A percentile compares a stretch with the other conserved stretches of the same genome.
These are phyloP conservation scores for Trichoderma virens DNA, from an alignment of 495 filamentous ascomycete species.

Conservation along the genomic window DNA sequence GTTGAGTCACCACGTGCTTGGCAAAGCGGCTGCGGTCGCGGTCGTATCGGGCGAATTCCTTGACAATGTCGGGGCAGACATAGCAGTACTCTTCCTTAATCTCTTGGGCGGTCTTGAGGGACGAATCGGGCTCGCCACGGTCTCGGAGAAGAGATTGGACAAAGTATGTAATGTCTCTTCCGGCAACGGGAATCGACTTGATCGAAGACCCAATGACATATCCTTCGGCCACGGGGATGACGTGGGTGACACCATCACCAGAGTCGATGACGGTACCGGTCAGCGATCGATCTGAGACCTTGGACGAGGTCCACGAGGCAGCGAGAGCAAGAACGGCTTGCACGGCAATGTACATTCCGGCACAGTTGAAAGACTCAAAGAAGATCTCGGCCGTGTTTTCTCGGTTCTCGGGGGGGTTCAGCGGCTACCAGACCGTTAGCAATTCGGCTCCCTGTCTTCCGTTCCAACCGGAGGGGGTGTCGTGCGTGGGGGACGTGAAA, in stretches of 20 bases:
- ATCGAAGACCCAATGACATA: slow-evolving; percentile 98
- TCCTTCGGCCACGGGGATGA: slow-evolving; percentile 96
- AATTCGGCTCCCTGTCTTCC: too few species aligned
- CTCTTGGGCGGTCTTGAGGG: slow-evolving; percentile 91
- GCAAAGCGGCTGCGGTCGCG: slow-evolving; percentile 82
- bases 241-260: slow-evolving; percentile 95
- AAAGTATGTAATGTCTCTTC: slow-evolving; percentile 96
- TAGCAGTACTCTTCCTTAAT: slow-evolving; percentile 99
- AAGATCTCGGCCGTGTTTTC: slow-evolving; percentile 99
- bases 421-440: slow-evolving; percentile 53
- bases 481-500: not conserved
- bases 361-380: slow-evolving; percentile 99
- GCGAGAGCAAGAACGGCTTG: slow-evolving; percentile 95
- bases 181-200: slow-evolving; percentile 96
- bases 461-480: not conserved
- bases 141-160: slow-evolving; percentile 93
- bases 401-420: slow-evolving; percentile 97
- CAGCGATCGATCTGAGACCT: slow-evolving; percentile 92
- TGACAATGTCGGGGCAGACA: slow-evolving; percentile 95
- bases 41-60: slow-evolving; percentile 91
- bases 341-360: slow-evolving; percentile 96
- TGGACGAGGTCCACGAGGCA: slow-evolving; percentile 96
- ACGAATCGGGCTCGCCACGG: slow-evolving; percentile 92
- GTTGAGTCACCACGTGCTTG: slow-evolving; percentile 78
- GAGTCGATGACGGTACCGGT: slow-evolving; percentile 98